phyloP scores from a whole-genome alignment of 73 alveolate species.

The Stentor roeselii region DNA sequence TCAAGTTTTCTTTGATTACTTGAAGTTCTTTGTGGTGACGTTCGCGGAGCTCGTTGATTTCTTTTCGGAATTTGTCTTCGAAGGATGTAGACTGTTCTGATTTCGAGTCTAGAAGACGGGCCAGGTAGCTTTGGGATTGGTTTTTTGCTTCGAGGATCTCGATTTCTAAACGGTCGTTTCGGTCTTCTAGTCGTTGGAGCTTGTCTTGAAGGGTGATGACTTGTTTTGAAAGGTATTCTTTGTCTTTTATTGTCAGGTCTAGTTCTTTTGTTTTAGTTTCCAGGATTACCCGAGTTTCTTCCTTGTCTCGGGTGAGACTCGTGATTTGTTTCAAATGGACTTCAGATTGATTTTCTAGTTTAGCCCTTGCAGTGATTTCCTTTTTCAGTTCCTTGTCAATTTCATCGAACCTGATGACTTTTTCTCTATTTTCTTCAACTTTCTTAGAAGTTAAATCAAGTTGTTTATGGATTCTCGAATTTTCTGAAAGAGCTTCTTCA shows the following conservation, averaged over 20 bases:
- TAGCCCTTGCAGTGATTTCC: conserved; percentile 36
- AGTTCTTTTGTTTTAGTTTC: conserved; percentile 61
- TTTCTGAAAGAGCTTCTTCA: conserved; percentile 38
- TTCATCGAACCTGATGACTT: conserved; percentile 54
- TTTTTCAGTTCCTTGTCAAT: conserved; percentile 42
- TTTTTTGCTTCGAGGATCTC: conserved; percentile 70
- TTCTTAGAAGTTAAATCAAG: conserved; percentile 32
- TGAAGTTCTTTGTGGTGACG: conserved; percentile 73
- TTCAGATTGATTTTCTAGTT: conserved; percentile 48
- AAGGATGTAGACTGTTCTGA: conserved; percentile 53
- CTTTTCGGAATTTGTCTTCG: conserved; percentile 60
- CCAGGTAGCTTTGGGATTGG: conserved; percentile 69
- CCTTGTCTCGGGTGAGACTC: conserved; percentile 28
- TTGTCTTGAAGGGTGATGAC: conserved; percentile 57
- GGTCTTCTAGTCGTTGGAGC: conserved; percentile 72
- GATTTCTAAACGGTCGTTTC: conserved; percentile 68
- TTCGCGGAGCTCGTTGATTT: conserved; percentile 68
- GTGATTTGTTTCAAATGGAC: conserved; percentile 33
- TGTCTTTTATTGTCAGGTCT: conserved; percentile 73
- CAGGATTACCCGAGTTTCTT: conserved; percentile 29
- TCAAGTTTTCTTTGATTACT: conserved; percentile 52
- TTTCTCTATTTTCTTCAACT: conserved; percentile 41
- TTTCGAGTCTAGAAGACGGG: conserved; percentile 60
- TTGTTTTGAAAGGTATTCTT: conserved; percentile 58
- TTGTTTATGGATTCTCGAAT: conserved; percentile 45